Percentiles rank a stretch among this genome's conserved stretches.
These are phyloP conservation scores for Neocucurbitaria cava DNA, from an alignment of 2,329 filamentous ascomycete genomes.

Conservation along the genomic window DNA sequence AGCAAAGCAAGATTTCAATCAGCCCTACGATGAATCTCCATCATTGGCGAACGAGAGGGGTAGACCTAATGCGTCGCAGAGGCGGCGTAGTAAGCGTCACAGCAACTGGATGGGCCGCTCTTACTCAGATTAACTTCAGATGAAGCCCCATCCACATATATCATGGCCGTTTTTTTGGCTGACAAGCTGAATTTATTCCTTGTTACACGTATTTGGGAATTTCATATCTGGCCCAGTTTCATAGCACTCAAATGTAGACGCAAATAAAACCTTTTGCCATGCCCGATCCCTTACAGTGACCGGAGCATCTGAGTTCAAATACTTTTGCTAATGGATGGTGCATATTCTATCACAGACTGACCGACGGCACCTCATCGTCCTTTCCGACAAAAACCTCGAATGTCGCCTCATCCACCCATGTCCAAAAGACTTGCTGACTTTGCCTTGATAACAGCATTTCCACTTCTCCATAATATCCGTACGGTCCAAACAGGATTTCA, in stretches of 20 bases:
- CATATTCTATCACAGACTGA: not conserved
- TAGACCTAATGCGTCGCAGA: not conserved
- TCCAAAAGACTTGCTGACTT: not conserved
- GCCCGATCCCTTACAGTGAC: not conserved
- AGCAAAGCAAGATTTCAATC: not conserved
- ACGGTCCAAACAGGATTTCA: constrained; percentile 3
- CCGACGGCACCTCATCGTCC: constrained; percentile 2
- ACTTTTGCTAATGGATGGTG: not conserved
- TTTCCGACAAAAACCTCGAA: not conserved
- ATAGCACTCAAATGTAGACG: no score
- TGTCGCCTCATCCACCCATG: not conserved
- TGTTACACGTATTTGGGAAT: not conserved
- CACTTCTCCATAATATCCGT: not conserved
- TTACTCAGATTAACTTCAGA: not conserved
- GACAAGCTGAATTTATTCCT: not conserved
- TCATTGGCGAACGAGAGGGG: not conserved
- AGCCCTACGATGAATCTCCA: not conserved
- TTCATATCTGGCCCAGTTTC: not conserved
- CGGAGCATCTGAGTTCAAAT: not conserved
- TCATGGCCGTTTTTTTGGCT: not conserved
- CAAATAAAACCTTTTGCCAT: no score
- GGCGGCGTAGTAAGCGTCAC: no score
- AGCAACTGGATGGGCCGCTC: not conserved
- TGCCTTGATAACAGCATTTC: not conserved
- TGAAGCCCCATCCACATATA: not conserved